Evolutionary conservation across 1,284 basidiomycete genomes (phyloP).

Genomic region (Tylopilus sp.): DNA sequence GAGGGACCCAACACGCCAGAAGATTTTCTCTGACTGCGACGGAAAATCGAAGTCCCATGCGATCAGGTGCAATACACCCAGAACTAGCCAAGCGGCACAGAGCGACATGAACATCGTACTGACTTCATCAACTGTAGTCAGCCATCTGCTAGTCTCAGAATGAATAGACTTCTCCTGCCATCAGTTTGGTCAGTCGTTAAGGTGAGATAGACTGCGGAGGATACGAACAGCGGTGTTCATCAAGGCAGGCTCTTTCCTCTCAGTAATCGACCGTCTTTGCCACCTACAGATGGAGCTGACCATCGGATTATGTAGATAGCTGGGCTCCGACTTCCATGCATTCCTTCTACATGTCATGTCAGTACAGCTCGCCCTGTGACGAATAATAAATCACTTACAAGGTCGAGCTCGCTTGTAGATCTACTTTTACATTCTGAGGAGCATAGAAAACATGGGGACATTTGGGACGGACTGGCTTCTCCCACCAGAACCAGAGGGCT

Average conservation of each 20-base stretch:
- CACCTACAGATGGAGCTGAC: not conserved
- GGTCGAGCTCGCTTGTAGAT: not conserved
- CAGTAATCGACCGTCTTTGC: not conserved
- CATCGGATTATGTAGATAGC: not conserved
- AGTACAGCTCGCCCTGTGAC: not conserved
- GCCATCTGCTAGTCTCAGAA: not conserved
- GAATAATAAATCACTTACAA: not conserved
- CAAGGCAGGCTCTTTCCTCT: not conserved
- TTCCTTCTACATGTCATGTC: not conserved
- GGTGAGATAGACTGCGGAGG: not conserved
- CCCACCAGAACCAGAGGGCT: not conserved
- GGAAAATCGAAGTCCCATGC: constrained; percentile 2
- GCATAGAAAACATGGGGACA: constrained; percentile 1
- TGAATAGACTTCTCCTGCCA: not conserved
- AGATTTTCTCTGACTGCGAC: not conserved
- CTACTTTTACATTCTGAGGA: not conserved
- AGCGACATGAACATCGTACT: not conserved
- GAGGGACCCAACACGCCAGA: not conserved
- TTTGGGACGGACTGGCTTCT: constrained; percentile 1
- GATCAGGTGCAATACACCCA: not conserved
- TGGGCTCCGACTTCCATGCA: not conserved
- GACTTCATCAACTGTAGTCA: not conserved
- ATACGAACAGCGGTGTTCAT: not conserved
- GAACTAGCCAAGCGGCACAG: not conserved
- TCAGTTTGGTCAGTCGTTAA: not conserved